phyloP scores from a whole-genome alignment of 2,329 filamentous ascomycete genomes.

The Bipolaris sorokiniana region DNA sequence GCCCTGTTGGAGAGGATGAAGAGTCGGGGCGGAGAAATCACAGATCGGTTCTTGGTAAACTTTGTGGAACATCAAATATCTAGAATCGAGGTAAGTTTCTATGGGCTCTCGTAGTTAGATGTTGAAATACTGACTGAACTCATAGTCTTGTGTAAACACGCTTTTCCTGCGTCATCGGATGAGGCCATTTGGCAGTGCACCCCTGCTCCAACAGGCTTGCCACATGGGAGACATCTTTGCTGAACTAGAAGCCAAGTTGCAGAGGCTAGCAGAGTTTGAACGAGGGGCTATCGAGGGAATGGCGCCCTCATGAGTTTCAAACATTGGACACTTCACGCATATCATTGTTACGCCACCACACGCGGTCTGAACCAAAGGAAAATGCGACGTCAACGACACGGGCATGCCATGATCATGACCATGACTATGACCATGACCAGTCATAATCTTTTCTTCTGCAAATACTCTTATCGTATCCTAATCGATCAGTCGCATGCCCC shows the following conservation, averaged over 20 bases:
- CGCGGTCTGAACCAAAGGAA: background rate
- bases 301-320: conserved; percentile 29
- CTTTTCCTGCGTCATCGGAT: conserved; percentile 80
- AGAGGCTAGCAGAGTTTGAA: conserved; percentile 62
- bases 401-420: too few relatives aligned
- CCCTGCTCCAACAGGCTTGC: conserved; percentile 73
- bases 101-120: background rate
- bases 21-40: conserved; percentile 78
- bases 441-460: background rate
- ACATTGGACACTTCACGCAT: background rate
- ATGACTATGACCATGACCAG: background rate
- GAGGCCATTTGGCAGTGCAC: conserved; percentile 68
- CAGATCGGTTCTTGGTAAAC: conserved; percentile 84
- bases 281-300: conserved; percentile 36
- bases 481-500: background rate
- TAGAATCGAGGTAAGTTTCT: conserved; percentile 81
- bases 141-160: conserved; percentile 79
- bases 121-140: conserved; percentile 27
- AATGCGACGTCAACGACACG: background rate
- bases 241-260: conserved; percentile 65
- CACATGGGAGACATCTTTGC: conserved; percentile 77
- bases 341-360: background rate
- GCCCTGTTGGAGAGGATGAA: conserved; percentile 79
- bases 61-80: conserved; percentile 95
- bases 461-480: background rate